Evolutionary conservation across 345 rosid genomes (phyloP), one percentile per base, ranked within the genome.

Genomic region (Salix exigua): DNA sequence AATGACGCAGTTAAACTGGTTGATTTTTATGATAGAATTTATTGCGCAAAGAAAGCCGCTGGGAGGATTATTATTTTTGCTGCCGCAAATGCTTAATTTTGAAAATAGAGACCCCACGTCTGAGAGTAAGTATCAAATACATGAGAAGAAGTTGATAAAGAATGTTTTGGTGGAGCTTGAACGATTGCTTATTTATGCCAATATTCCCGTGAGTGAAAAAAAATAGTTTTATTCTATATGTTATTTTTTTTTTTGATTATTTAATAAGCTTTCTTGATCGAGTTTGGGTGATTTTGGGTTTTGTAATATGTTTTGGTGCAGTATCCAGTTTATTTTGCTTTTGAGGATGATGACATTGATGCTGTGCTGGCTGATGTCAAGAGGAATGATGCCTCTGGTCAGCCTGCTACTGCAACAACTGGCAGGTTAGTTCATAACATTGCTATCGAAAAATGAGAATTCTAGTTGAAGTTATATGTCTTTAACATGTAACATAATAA

Each of bases 261-360:
- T 35, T 35, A 35, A 35, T 5, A 30, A 28, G 10, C 31, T 26
- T 78, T 16, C 6, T n/a, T 31, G 42, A 44, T 75, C 50, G 26
- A 19, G 65, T 55, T 33, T 69, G 71, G 7, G 31, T 25, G 2
- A 2, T 73, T 25, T 2, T 33, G 67, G 66, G 35, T 80, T n/a
- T 25, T 72, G 74, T 31, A 16, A 71, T 69, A 14, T 70, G 83
- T 51, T 77, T 30, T 66, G 67, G 40, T 53, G 8, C 90, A 96
- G 99, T 96, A 85, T 86, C 99, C 99, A 31, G 98, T 92, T 60
- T 96, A 96, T 87, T 96, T 96, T 73, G 94, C 97, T 7, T 96
- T 92, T 81, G 99, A 93, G 90, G 83, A 93, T 83, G 94, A 93
- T 75, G 91, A 92, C 75, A 87, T 94, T 78, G 86, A 88, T 76